These are phyloP conservation scores for Penstemon newberryi DNA, from an alignment of 257 asterid species.

Conservation along the genomic window DNA sequence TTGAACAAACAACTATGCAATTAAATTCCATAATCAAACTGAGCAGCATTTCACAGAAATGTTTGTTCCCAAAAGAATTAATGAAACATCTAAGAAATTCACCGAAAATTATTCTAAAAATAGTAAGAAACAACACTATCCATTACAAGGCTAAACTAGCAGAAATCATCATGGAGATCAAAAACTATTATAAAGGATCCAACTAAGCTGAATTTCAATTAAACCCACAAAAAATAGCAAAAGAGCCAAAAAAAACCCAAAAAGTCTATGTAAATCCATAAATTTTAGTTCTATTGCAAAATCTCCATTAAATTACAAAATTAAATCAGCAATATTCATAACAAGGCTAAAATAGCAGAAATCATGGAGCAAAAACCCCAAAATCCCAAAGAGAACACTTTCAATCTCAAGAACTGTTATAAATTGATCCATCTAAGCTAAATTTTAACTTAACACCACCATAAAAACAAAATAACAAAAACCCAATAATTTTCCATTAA, in stretches of 20 bases:
- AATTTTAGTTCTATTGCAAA: no score
- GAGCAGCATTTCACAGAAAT: not conserved
- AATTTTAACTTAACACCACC: no score
- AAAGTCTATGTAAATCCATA: no score
- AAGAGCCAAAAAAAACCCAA: no score
- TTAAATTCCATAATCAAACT: constrained; percentile 10
- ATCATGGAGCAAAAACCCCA: not conserved
- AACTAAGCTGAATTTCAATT: no score
- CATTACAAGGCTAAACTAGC: no score
- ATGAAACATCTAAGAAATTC: not conserved
- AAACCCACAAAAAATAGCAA: no score
- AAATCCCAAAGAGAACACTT: constrained; percentile 11
- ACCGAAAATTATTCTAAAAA: not conserved
- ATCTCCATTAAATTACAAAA: no score
- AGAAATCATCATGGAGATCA: no score
- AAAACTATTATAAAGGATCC: no score
- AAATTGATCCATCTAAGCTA: constrained; percentile 1
- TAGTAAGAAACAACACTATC: no score
- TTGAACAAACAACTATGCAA: constrained; percentile 17
- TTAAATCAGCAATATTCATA: not conserved
- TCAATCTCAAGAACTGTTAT: not conserved
- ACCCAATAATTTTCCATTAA: not conserved
- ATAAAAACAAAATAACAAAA: not conserved
- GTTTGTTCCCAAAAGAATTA: not conserved
- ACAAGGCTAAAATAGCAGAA: constrained; percentile 8